Conservation (phyloP, 768 basidiomycete genomes). For the Cystofilobasidium macerans region DNA sequence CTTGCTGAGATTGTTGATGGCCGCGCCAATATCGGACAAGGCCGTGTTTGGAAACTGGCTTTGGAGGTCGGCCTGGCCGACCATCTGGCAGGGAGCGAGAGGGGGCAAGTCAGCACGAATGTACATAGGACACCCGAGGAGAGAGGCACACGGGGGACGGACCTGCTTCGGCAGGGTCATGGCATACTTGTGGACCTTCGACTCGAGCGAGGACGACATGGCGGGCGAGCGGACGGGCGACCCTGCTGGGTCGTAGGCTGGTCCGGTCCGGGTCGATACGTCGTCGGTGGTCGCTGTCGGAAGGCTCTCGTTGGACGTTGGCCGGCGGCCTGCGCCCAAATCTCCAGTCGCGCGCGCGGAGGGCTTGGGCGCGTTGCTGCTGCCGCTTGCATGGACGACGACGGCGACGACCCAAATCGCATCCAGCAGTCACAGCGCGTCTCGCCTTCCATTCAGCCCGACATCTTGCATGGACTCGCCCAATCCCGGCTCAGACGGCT, state of each 20-base stretch:
- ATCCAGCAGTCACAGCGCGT: not conserved
- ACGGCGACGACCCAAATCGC: no score
- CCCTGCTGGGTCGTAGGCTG: not conserved
- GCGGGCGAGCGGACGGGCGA: not conserved
- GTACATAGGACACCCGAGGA: not conserved
- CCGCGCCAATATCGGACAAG: constrained; percentile 3
- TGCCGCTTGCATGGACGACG: no score
- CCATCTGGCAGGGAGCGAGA: constrained; percentile 5
- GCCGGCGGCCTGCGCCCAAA: no score
- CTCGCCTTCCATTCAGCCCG: not conserved
- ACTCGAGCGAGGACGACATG: constrained; percentile 21
- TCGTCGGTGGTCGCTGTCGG: no score
- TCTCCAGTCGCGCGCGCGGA: no score
- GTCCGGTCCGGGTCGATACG: no score
- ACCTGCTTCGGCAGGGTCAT: constrained; percentile 23
- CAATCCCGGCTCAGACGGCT: constrained; percentile 25
- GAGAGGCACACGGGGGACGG: not conserved
- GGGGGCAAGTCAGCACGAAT: not conserved
- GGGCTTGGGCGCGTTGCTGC: no score
- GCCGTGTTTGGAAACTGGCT: constrained; percentile 18
- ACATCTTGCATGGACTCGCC: not conserved
- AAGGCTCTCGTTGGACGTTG: no score
- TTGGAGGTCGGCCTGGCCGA: constrained; percentile 22
- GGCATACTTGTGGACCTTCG: constrained; percentile 23
- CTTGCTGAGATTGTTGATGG: constrained; percentile 25